A percentile compares a stretch with the other conserved stretches of the same genome.
phyloP scores from a whole-genome alignment of 768 basidiomycete species.

The Neoboletus brunneissimus region DNA sequence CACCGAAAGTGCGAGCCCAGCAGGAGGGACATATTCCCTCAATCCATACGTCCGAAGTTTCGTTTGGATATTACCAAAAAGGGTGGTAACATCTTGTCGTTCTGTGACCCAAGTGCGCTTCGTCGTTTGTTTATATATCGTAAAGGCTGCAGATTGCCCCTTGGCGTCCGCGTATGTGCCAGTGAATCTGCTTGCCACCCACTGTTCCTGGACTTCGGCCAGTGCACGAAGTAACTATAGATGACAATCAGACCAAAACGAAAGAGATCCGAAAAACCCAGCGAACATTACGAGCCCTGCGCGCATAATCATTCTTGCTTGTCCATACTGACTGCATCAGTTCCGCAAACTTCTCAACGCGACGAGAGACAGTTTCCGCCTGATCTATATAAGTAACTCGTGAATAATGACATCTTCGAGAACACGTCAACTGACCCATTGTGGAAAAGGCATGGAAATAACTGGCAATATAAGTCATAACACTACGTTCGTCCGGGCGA shows the following conservation, averaged over 20 bases:
- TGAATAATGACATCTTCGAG: neutral
- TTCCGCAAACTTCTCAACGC: slow-evolving; percentile 95
- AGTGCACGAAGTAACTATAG: slow-evolving; percentile 65
- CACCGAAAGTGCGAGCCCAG: slow-evolving; percentile 61
- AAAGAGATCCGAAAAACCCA: neutral
- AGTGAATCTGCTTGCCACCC: slow-evolving; percentile 63
- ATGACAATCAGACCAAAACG: slow-evolving; percentile 6
- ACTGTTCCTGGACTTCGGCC: slow-evolving; percentile 61
- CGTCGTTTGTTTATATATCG: slow-evolving; percentile 77
- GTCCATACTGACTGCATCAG: slow-evolving; percentile 92
- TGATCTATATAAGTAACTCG: slow-evolving; percentile 57
- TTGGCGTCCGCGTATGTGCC: slow-evolving; percentile 84
- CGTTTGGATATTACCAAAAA: slow-evolving; percentile 92
- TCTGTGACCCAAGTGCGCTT: slow-evolving; percentile 90
- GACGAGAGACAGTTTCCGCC: slow-evolving; percentile 87
- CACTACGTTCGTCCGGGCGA: slow-evolving; percentile 92
- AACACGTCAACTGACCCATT: slow-evolving; percentile 62
- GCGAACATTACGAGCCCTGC: slow-evolving; percentile 69
- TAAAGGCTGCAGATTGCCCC: slow-evolving; percentile 67
- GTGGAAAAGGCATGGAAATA: slow-evolving; percentile 98
- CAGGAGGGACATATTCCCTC: slow-evolving; percentile 76
- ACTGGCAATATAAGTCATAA: slow-evolving; percentile 97
- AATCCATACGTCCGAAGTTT: slow-evolving; percentile 90
- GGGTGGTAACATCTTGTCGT: slow-evolving; percentile 79
- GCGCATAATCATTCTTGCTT: slow-evolving; percentile 88